Conservation (phyloP, 306 rosid species). For the Pyrus betulifolia region DNA sequence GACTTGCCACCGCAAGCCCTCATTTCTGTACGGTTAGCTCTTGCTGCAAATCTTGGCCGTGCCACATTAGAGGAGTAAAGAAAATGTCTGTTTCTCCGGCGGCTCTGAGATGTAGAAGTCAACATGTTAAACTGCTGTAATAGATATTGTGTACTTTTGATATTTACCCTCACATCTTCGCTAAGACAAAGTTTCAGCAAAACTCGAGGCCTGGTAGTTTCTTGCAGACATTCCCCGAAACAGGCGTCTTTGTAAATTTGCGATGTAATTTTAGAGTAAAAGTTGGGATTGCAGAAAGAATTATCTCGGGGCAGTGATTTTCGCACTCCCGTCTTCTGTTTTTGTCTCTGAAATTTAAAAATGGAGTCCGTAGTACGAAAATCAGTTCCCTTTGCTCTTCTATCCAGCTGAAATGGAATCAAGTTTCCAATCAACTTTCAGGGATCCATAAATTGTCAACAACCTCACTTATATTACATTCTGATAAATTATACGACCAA, state of each 20-base stretch:
- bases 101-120: neutral
- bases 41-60: constrained; percentile 80
- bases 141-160: neutral
- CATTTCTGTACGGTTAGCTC: constrained; percentile 68
- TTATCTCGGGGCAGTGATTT: neutral
- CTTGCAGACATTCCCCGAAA: neutral
- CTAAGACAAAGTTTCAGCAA: neutral
- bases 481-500: constrained; percentile 10
- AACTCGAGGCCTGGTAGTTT: neutral
- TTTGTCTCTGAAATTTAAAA: no score
- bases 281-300: neutral
- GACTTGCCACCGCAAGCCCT: constrained; percentile 54
- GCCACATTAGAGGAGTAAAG: constrained; percentile 65
- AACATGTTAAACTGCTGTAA: neutral
- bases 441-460: no score
- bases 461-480: neutral
- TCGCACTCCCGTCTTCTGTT: no score
- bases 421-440: no score
- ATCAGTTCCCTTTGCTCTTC: no score
- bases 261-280: neutral
- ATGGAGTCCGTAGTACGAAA: no score
- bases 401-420: neutral
- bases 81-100: neutral
- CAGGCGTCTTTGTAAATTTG: neutral
- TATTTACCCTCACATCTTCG: neutral